Percentiles rank a stretch among this genome's conserved stretches.
Conservation (phyloP, 2,329 filamentous ascomycete genomes). For the Trichoderma afroharzianum region DNA sequence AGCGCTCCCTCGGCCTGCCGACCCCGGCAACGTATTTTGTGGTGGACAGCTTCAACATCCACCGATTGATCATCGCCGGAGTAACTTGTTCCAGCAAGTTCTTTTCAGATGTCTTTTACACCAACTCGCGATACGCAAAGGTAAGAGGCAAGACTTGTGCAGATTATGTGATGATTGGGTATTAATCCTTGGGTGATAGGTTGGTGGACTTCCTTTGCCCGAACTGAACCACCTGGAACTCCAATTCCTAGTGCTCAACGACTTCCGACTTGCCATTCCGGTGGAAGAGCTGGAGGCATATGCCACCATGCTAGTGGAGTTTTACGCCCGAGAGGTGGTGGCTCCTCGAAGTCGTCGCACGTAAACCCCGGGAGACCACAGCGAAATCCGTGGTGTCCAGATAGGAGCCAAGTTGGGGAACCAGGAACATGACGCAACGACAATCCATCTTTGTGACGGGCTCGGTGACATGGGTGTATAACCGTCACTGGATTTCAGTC, state of each 20-base stretch:
- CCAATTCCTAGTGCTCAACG: slow-evolving; percentile 92
- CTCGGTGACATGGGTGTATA: slow-evolving; percentile 2
- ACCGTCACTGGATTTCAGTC: neutral
- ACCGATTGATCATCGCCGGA: slow-evolving; percentile 90
- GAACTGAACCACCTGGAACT: slow-evolving; percentile 96
- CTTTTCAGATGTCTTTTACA: slow-evolving; percentile 98
- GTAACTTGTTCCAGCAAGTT: slow-evolving; percentile 99
- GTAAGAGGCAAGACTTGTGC: slow-evolving; percentile 47
- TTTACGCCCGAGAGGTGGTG: slow-evolving; percentile 89
- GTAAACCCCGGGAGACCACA: neutral
- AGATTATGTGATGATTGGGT: neutral
- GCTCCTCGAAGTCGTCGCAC: slow-evolving; percentile 14
- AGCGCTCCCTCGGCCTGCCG: slow-evolving; percentile 24
- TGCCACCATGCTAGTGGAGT: slow-evolving; percentile 97
- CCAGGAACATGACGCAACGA: neutral
- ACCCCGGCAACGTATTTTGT: slow-evolving; percentile 67
- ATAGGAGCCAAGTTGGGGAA: neutral
- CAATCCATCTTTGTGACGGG: neutral
- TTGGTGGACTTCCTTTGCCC: slow-evolving; percentile 84
- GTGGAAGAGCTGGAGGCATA: slow-evolving; percentile 96
- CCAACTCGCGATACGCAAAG: slow-evolving; percentile 98
- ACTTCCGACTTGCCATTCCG: slow-evolving; percentile 88
- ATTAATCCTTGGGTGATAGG: slow-evolving; percentile 49
- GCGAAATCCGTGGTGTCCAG: neutral
- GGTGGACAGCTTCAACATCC: slow-evolving; percentile 98